Evolutionary conservation across 306 rosid species (phyloP).

Genomic region (Alnus rubra): DNA sequence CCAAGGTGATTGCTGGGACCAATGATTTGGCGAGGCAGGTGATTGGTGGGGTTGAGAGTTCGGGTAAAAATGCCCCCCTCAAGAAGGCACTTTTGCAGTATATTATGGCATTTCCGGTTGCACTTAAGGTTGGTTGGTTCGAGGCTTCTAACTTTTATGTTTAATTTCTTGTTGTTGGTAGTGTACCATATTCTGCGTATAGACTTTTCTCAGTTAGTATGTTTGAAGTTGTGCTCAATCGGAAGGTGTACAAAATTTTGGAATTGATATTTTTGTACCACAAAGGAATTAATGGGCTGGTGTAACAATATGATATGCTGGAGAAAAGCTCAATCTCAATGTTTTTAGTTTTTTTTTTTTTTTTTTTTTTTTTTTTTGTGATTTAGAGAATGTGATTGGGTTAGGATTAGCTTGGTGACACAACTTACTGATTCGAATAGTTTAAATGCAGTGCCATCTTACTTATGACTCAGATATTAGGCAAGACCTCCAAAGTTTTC

Average conservation of each 20-base stretch:
- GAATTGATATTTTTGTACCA: neutral
- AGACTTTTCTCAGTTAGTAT: neutral
- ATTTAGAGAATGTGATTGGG: neutral
- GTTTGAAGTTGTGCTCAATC: neutral
- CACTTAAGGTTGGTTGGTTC: conserved; percentile 57
- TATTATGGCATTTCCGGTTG: conserved; percentile 74
- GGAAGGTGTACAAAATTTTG: neutral
- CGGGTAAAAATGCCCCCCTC: conserved; percentile 46
- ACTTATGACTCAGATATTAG: conserved; percentile 58
- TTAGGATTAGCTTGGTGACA: conserved; percentile 17
- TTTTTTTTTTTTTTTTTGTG: neutral
- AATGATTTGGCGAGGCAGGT: conserved; percentile 71
- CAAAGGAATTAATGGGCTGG: neutral
- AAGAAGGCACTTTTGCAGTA: conserved; percentile 73
- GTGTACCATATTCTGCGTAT: neutral
- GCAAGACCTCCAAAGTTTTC: conserved; percentile 63
- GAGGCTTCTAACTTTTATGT: neutral
- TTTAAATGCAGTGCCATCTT: conserved; percentile 75
- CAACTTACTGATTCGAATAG: conserved; percentile 30
- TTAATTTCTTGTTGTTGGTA: neutral
- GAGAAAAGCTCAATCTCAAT: neutral
- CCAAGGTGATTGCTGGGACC: conserved; percentile 55
- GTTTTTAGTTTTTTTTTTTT: neutral
- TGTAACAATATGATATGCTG: neutral
- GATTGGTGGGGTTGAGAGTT: conserved; percentile 39